Base-by-base conservation (phyloP, 371 early-diverging fungal genomes). In the Actinomortierella ambigua region DNA sequence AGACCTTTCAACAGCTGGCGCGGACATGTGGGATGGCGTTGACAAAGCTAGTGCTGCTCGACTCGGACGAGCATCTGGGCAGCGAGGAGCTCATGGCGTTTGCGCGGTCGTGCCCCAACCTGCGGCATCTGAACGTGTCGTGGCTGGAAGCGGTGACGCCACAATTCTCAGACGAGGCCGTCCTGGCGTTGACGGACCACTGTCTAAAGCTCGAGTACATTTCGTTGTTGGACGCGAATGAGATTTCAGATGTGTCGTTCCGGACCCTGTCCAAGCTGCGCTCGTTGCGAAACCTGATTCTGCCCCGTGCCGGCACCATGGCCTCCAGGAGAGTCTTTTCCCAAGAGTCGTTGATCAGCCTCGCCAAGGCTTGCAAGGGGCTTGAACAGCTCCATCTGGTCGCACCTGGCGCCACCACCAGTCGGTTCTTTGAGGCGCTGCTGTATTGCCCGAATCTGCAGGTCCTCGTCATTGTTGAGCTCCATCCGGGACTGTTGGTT, bases 211-310 rank as follows among this genome's bases (percentile, higher is more conserved):
- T 73, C 40, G 73, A 73, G 47, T 73, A 73, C 50, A 63, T 73
- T 46, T 73, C 73, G 13, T 55, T 73, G 15, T 46, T 73, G 61
- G 73, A 73, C 26, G 73, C 73, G 42, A 66, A 66, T 47, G 57
- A 63, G 66, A 73, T 73, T 41, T 73, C 73, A 48, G 73, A 73
- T 29, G 54, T 60, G n/a, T 73, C 73, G 24, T 73, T 73, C 61
- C 63, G 62, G 43, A 73, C 73, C 0, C 52, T 73, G 29, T 43
- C 67, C 61, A 66, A 63, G 41, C 57, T 73, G 8, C 63, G 63
- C 23, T 73, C 66, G 49, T 55, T 73, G 50, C 63, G 73, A 27
- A 73, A 73, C 51, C 59, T 73, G 39, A 73, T 73, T 56, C 28
- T 73, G 24, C 73, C 67, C 50, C 58, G 66, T 9, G 71, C 71